A percentile compares a stretch with the other conserved stretches of the same genome.
phyloP scores from a whole-genome alignment of 805 yeast species.

The Candida endomychidarum region DNA sequence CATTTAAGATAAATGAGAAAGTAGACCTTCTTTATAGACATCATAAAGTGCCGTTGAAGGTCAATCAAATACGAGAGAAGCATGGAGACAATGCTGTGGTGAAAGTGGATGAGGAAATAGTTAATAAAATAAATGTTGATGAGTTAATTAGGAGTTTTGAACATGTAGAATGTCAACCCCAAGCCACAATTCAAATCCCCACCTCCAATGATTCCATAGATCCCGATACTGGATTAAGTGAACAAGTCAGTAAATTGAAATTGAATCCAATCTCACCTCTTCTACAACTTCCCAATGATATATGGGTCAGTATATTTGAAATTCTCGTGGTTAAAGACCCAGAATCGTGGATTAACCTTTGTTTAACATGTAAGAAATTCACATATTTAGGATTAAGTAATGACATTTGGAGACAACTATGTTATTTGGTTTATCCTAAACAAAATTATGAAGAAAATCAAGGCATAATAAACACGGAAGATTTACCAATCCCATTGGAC shows the following conservation, averaged over 20 bases:
- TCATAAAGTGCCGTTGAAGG: constrained; percentile 46
- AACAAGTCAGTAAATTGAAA: constrained; percentile 25
- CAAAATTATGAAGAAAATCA: constrained; percentile 53
- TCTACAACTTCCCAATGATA: constrained; percentile 51
- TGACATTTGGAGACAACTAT: constrained; percentile 50
- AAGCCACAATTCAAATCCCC: constrained; percentile 16
- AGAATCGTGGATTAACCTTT: constrained; percentile 63
- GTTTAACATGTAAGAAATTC: constrained; percentile 57
- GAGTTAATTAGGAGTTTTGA: constrained; percentile 38
- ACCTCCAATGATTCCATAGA: constrained; percentile 5
- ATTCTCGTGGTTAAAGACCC: constrained; percentile 49
- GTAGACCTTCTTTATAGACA: constrained; percentile 72
- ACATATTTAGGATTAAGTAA: constrained; percentile 58
- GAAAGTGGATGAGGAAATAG: constrained; percentile 34
- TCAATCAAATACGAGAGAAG: constrained; percentile 24
- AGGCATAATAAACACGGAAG: constrained; percentile 17
- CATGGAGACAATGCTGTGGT: constrained; percentile 29
- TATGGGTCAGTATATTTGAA: constrained; percentile 52
- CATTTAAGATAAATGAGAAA: constrained; percentile 55
- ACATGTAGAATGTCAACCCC: constrained; percentile 29
- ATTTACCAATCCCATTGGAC: constrained; percentile 34
- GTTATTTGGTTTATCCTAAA: constrained; percentile 49
- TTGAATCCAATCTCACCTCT: constrained; percentile 35
- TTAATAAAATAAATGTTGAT: constrained; percentile 44
- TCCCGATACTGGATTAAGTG: constrained; percentile 15